Evolutionary conservation across 306 rosid genomes (phyloP).

Genomic region (Parietaria judaica): DNA sequence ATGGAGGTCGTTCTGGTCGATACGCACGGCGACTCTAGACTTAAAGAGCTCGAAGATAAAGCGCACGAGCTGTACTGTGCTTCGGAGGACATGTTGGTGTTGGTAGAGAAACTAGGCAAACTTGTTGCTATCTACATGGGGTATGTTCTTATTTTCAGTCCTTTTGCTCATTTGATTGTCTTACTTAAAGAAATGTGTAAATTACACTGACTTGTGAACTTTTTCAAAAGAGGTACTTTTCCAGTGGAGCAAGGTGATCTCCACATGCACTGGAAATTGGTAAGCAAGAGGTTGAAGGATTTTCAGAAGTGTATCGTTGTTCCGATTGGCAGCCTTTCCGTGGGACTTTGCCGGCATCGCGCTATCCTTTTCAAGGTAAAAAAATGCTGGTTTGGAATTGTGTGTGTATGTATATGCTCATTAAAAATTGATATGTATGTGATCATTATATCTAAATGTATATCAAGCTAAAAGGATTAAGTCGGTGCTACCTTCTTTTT

Average conservation of each 20-base stretch:
- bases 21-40: conserved; percentile 55
- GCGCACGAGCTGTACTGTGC: conserved; percentile 70
- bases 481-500: too few species aligned
- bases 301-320: conserved; percentile 75
- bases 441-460: too few species aligned
- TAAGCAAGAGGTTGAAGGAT: conserved; percentile 67
- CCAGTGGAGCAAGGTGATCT: conserved; percentile 84
- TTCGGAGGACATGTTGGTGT: conserved; percentile 52
- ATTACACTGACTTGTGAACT: conserved; percentile 2
- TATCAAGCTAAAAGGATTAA: too few species aligned
- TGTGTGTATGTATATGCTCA: not conserved
- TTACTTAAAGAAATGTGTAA: too few species aligned
- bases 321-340: conserved; percentile 80
- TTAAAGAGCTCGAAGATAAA: conserved; percentile 80
- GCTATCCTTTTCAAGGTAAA: conserved; percentile 96
- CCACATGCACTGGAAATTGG: conserved; percentile 74
- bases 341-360: conserved; percentile 92
- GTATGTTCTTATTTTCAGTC: conserved; percentile 29
- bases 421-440: not conserved
- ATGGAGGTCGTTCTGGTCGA: conserved; percentile 91
- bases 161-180: too few species aligned
- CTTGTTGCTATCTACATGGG: conserved; percentile 93
- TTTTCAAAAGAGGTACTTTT: conserved; percentile 59
- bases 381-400: not conserved
- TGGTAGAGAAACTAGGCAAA: conserved; percentile 86